Conservation (phyloP, 441 rosid genomes). For the Croton laevigatus region DNA sequence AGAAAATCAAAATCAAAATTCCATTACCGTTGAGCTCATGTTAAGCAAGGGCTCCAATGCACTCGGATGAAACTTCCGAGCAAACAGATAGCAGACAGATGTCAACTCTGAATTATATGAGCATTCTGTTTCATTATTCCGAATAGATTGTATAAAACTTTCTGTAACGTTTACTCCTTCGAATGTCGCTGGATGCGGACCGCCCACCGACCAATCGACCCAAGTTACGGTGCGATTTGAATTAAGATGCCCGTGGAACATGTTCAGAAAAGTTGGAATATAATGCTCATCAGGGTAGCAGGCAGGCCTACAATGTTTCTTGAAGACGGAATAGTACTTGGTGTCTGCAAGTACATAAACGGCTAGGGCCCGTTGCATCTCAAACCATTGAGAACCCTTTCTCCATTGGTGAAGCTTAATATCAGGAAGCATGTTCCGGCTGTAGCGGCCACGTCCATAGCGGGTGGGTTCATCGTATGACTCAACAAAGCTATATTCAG, state of each 20-base stretch:
- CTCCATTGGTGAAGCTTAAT: conserved; percentile 83
- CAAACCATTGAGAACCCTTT: conserved; percentile 98
- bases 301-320: conserved; percentile 76
- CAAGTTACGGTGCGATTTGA: conserved; percentile 80
- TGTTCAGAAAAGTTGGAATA: conserved; percentile 76
- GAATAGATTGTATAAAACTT: conserved; percentile 55
- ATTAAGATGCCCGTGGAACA: conserved; percentile 64
- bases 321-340: conserved; percentile 65
- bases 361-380: conserved; percentile 65
- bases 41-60: conserved; percentile 69
- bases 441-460: conserved; percentile 93
- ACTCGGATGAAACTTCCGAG: conserved; percentile 79
- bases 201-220: conserved; percentile 86
- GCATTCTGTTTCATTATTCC: conserved; percentile 62
- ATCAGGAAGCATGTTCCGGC: conserved; percentile 79
- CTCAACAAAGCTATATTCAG: conserved; percentile 76
- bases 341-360: conserved; percentile 63
- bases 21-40: conserved; percentile 61
- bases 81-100: conserved; percentile 76
- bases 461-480: conserved; percentile 89
- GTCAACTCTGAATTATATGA: conserved; percentile 59
- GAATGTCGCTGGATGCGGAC: conserved; percentile 79
- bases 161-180: conserved; percentile 51
- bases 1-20: conserved; percentile 40
- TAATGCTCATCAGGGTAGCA: conserved; percentile 97